Conservation (phyloP, 768 basidiomycete genomes). For the Pleurotus tuoliensis region DNA sequence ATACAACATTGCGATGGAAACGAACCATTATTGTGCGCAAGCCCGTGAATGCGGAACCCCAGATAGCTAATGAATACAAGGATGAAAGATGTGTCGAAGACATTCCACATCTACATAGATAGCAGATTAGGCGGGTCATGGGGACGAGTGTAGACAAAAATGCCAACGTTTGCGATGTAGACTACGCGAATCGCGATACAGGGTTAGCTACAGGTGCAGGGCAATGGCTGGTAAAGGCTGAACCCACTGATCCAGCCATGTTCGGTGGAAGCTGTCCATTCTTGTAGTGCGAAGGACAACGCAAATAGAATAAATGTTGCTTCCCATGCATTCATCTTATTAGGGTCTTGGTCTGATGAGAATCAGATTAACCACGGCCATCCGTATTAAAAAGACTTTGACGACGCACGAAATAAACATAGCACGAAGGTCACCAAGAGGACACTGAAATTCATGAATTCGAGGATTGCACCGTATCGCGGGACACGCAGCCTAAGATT, state of each 20-base stretch:
- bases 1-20: conserved; percentile 9
- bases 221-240: not conserved
- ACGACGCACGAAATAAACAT: conserved; percentile 64
- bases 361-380: too few species aligned
- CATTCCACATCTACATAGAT: conserved; percentile 76
- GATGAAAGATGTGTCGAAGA: conserved; percentile 77
- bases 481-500: conserved; percentile 69
- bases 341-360: conserved; percentile 50
- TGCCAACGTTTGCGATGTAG: conserved; percentile 77
- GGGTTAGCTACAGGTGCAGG: not conserved
- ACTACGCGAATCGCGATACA: conserved; percentile 33
- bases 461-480: conserved; percentile 70
- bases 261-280: conserved; percentile 84
- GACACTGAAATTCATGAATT: conserved; percentile 72
- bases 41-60: conserved; percentile 59
- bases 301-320: conserved; percentile 71
- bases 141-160: not conserved
- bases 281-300: conserved; percentile 75
- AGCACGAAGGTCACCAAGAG: conserved; percentile 68
- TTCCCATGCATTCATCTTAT: conserved; percentile 58
- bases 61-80: conserved; percentile 68
- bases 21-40: conserved; percentile 50
- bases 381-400: not conserved
- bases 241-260: conserved; percentile 82
- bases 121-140: conserved; percentile 1